Percentiles rank a stretch among this genome's conserved stretches.
These are phyloP conservation scores for Linnemannia elongata DNA, from an alignment of 192 early-diverging fungal species.

Conservation along the genomic window DNA sequence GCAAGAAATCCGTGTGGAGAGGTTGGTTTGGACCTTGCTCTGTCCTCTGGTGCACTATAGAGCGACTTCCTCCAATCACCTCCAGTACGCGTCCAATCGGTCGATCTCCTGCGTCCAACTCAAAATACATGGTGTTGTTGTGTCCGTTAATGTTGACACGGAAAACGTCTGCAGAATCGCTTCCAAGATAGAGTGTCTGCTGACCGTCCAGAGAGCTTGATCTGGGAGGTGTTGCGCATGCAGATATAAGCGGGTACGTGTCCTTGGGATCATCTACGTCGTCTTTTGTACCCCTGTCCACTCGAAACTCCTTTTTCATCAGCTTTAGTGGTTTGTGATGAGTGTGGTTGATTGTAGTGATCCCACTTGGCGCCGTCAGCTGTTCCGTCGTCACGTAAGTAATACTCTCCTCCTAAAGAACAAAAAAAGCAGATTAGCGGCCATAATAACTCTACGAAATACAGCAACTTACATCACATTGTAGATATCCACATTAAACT, in stretches of 20 bases:
- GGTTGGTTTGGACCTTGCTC: neutral
- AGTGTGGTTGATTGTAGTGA: conserved; percentile 5
- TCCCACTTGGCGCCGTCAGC: neutral
- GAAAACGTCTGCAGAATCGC: conserved; percentile 42
- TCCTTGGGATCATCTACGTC: neutral
- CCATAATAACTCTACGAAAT: neutral
- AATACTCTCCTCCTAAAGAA: conserved; percentile 46
- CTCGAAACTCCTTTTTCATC: conserved; percentile 12
- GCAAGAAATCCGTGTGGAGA: conserved; percentile 39
- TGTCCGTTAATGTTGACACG: conserved; percentile 35
- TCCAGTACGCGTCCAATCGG: conserved; percentile 32
- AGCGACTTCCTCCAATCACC: conserved; percentile 10
- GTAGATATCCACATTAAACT: neutral
- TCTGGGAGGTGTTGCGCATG: conserved; percentile 35
- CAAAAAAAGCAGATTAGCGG: neutral
- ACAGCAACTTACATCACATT: neutral
- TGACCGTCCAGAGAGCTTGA: conserved; percentile 13
- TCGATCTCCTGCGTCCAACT: conserved; percentile 31
- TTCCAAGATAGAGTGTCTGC: conserved; percentile 49
- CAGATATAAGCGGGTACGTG: conserved; percentile 31
- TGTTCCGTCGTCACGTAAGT: conserved; percentile 29
- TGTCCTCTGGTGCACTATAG: neutral
- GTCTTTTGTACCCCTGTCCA: neutral
- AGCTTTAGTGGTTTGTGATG: conserved; percentile 25
- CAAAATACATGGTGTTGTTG: conserved; percentile 34